These are phyloP conservation scores for Haberlea rhodopensis DNA, from an alignment of 257 asterid genomes.

Conservation along the genomic window DNA sequence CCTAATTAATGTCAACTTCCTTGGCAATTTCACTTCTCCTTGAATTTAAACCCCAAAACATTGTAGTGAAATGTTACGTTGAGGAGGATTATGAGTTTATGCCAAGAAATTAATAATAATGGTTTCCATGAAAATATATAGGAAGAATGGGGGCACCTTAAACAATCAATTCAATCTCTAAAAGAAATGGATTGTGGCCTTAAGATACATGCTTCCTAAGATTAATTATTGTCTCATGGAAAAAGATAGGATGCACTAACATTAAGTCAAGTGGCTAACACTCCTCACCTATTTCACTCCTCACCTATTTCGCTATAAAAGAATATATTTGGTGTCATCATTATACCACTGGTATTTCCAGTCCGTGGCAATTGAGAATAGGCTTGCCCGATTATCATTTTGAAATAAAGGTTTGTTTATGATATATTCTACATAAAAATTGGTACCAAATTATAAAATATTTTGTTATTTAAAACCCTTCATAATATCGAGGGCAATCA, in stretches of 20 bases:
- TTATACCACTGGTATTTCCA: neutral
- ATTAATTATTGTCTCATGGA: conserved; percentile 35
- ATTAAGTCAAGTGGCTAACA: conserved; percentile 25
- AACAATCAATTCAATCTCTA: conserved; percentile 39
- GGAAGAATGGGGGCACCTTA: conserved; percentile 39
- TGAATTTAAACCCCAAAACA: no score
- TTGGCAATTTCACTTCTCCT: no score
- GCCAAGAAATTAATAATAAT: conserved; percentile 7
- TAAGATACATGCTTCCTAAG: conserved; percentile 30
- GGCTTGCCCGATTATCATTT: no score
- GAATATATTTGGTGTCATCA: conserved; percentile 16
- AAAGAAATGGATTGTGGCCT: conserved; percentile 83
- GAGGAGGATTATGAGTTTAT: no score
- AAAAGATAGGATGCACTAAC: conserved; percentile 49
- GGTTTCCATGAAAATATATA: conserved; percentile 19
- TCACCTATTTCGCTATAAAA: conserved; percentile 20
- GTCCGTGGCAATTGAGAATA: neutral
- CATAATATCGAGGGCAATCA: no score
- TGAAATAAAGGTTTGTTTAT: no score
- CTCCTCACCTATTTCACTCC: conserved; percentile 18
- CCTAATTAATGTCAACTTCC: no score
- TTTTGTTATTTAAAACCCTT: no score
- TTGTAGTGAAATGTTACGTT: no score
- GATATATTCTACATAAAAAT: no score
- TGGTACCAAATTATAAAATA: no score